Conservation (phyloP, 2,329 filamentous ascomycete species). For the Lachnellula cervina region DNA sequence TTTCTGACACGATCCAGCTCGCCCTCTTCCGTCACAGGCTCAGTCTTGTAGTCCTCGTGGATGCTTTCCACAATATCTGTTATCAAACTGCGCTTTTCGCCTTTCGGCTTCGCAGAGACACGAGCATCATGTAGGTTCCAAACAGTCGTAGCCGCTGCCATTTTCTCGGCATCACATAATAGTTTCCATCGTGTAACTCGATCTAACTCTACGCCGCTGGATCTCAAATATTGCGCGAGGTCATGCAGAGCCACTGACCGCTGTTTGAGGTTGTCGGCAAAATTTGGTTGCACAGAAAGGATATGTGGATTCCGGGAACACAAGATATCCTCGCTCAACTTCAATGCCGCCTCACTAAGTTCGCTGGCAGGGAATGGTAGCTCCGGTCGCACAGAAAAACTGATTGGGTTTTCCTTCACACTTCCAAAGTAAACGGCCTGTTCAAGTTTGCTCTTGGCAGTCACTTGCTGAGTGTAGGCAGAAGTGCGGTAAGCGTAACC, state of each 20-base stretch:
- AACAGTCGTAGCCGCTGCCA: conserved; percentile 71
- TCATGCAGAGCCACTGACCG: conserved; percentile 70
- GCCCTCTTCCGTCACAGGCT: conserved; percentile 57
- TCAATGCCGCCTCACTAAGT: conserved; percentile 69
- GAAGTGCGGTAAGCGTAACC: conserved; percentile 57
- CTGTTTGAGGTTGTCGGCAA: conserved; percentile 74
- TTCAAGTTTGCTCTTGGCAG: conserved; percentile 83
- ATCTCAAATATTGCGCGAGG: conserved; percentile 66
- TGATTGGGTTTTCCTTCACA: conserved; percentile 78
- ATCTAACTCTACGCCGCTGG: conserved; percentile 61
- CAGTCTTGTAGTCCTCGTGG: conserved; percentile 69
- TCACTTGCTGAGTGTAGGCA: conserved; percentile 57
- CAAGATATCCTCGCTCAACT: conserved; percentile 77
- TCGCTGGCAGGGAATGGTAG: conserved; percentile 65
- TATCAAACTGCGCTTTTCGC: conserved; percentile 65
- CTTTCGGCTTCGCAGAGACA: conserved; percentile 52
- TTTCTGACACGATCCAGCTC: conserved; percentile 77
- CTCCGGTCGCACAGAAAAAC: conserved; percentile 66
- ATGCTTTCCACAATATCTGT: conserved; percentile 71
- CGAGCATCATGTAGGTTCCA: conserved; percentile 78
- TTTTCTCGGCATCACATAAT: conserved; percentile 85
- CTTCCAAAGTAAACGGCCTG: conserved; percentile 92
- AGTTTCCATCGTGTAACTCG: conserved; percentile 70
- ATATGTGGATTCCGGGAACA: conserved; percentile 72
- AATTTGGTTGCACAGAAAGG: conserved; percentile 64